These are phyloP conservation scores for Diaporthe sp. DNA, from an alignment of 2,329 filamentous ascomycete species.

Conservation along the genomic window DNA sequence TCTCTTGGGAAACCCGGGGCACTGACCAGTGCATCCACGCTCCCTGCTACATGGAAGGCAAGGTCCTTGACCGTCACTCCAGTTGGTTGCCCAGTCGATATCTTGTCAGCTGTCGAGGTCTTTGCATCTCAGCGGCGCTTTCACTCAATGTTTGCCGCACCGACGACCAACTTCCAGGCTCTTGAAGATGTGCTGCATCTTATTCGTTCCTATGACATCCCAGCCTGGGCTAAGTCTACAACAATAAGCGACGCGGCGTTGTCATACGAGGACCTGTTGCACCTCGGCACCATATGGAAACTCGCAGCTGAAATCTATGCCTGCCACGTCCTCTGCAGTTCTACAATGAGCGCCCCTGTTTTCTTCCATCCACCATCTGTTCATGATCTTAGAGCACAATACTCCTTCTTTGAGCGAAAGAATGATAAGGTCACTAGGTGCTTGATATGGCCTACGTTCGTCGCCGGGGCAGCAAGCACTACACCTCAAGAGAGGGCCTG, in stretches of 20 bases:
- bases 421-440: not conserved
- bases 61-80: not conserved
- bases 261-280: not conserved
- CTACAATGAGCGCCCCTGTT: not conserved
- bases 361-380: not conserved
- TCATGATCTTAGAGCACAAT: not conserved
- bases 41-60: not conserved
- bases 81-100: not conserved
- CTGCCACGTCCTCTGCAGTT: not conserved
- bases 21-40: not conserved
- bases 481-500: not conserved
- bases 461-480: not conserved
- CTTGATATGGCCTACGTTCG: conserved; percentile 9
- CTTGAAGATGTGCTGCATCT: not conserved
- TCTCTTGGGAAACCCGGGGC: not conserved
- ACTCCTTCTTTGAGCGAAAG: not conserved
- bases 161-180: not conserved
- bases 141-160: not conserved
- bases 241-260: not conserved
- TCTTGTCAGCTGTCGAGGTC: not conserved
- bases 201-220: not conserved
- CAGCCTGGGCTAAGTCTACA: not conserved
- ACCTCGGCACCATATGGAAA: not conserved
- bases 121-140: conserved; percentile 6
- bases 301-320: conserved; percentile 1